A percentile compares a stretch with the other conserved stretches of the same genome.
Conservation (phyloP, 768 basidiomycete genomes). For the Hortiboletus campestris region DNA sequence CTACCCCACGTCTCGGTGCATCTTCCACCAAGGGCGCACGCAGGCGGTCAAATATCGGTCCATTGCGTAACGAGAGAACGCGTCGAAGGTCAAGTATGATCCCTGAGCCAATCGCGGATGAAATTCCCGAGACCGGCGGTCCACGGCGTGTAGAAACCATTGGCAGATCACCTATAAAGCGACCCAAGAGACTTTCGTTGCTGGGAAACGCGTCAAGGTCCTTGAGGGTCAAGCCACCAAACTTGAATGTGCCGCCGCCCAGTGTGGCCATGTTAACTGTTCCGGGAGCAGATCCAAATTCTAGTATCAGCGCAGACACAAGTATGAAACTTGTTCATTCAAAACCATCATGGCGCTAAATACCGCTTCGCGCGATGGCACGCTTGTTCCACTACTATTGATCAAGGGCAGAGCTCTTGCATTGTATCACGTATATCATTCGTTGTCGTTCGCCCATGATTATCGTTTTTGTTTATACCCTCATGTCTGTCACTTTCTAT, state of each 20-base stretch:
- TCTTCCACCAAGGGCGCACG: slow-evolving; percentile 41
- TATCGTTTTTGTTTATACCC: slow-evolving; percentile 22
- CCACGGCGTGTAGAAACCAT: slow-evolving; percentile 43
- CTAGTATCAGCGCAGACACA: slow-evolving; percentile 41
- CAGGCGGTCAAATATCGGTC: slow-evolving; percentile 73
- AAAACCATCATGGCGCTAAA: slow-evolving; percentile 61
- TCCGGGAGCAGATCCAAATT: slow-evolving; percentile 42
- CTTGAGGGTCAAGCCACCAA: slow-evolving; percentile 31
- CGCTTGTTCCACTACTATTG: slow-evolving; percentile 7
- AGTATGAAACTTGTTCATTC: slow-evolving; percentile 42
- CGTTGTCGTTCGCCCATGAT: slow-evolving; percentile 5
- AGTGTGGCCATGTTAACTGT: slow-evolving; percentile 30
- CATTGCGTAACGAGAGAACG: slow-evolving; percentile 68
- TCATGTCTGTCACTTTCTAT: slow-evolving; percentile 10
- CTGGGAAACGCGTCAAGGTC: slow-evolving; percentile 40
- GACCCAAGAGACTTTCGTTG: slow-evolving; percentile 56
- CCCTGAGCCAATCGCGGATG: slow-evolving; percentile 52
- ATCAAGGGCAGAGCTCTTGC: slow-evolving; percentile 13
- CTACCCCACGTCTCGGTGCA: slow-evolving; percentile 40
- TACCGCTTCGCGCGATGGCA: neutral
- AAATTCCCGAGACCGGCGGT: slow-evolving; percentile 32
- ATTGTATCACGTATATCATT: slow-evolving; percentile 17
- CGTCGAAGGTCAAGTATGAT: slow-evolving; percentile 80
- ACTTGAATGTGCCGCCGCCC: slow-evolving; percentile 33
- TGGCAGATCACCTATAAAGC: slow-evolving; percentile 55